Evolutionary conservation across 306 rosid species (phyloP).

Genomic region (Cicer bijugum): DNA sequence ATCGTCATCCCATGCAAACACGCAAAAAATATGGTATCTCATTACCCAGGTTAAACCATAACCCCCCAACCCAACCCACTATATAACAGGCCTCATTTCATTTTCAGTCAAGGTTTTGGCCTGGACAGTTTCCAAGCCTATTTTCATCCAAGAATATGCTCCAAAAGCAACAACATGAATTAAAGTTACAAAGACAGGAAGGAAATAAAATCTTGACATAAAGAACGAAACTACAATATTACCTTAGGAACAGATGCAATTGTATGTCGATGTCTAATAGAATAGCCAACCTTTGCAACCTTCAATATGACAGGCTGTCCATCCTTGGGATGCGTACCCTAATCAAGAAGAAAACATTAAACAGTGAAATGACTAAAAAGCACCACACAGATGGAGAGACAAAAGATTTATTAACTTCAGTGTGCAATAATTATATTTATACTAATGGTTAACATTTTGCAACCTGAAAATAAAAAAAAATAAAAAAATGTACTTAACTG

Average conservation of each 20-base stretch:
- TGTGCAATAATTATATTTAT: not conserved
- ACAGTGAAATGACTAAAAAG: constrained; percentile 20
- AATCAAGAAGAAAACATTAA: constrained; percentile 42
- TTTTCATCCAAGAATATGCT: constrained; percentile 29
- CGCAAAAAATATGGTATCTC: not conserved
- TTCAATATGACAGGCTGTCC: constrained; percentile 73
- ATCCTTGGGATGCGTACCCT: constrained; percentile 91
- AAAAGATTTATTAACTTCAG: constrained; percentile 25
- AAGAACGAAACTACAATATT: constrained; percentile 28
- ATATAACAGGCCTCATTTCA: not conserved
- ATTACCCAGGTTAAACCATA: not conserved
- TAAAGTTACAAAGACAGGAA: not conserved
- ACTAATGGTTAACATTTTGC: not conserved
- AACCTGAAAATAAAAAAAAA: not conserved
- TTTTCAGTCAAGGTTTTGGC: not conserved
- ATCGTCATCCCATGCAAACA: not conserved
- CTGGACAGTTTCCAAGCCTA: not conserved
- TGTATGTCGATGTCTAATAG: constrained; percentile 64
- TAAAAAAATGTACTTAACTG: constrained; percentile 7
- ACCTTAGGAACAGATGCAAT: constrained; percentile 76
- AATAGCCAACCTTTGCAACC: constrained; percentile 65
- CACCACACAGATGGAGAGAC: not conserved
- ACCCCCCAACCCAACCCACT: not conserved
- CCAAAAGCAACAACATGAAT: not conserved
- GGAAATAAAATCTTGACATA: constrained; percentile 25